These are phyloP conservation scores for Kazachstania sp. DNA, from an alignment of 1,139 yeast genomes.

Conservation along the genomic window DNA sequence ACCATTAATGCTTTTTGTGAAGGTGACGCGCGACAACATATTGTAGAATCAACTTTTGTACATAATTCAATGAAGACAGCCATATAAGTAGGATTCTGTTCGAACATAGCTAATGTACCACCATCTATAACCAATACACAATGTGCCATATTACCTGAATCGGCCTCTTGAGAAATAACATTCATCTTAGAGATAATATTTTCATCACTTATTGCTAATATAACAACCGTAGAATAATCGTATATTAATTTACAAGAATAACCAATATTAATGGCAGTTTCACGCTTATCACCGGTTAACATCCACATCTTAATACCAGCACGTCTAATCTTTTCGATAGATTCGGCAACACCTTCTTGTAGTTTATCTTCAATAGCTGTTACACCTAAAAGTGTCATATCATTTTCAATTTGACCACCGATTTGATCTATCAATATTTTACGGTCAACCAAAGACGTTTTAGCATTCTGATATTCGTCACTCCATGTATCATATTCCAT, in stretches of 20 bases:
- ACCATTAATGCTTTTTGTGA: constrained; percentile 94
- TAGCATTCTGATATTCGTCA: constrained; percentile 59
- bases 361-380: constrained; percentile 96
- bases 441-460: constrained; percentile 65
- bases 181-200: constrained; percentile 39
- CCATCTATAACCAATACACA: constrained; percentile 94
- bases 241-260: constrained; percentile 87
- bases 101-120: constrained; percentile 63
- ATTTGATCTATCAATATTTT: constrained; percentile 56
- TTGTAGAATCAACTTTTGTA: constrained; percentile 79
- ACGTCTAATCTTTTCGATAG: constrained; percentile 81
- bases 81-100: constrained; percentile 60
- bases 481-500: constrained; percentile 62
- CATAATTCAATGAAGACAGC: constrained; percentile 76
- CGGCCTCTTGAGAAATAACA: constrained; percentile 36
- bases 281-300: constrained; percentile 96
- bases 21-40: constrained; percentile 95
- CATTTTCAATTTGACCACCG: constrained; percentile 64
- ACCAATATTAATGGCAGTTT: constrained; percentile 95
- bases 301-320: constrained; percentile 97
- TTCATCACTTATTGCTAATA: constrained; percentile 56
- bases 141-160: constrained; percentile 74
- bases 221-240: constrained; percentile 84
- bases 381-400: constrained; percentile 71
- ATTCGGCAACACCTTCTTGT: constrained; percentile 91